Conservation (phyloP, 2,329 filamentous ascomycete species). For the Penicillium sp. region DNA sequence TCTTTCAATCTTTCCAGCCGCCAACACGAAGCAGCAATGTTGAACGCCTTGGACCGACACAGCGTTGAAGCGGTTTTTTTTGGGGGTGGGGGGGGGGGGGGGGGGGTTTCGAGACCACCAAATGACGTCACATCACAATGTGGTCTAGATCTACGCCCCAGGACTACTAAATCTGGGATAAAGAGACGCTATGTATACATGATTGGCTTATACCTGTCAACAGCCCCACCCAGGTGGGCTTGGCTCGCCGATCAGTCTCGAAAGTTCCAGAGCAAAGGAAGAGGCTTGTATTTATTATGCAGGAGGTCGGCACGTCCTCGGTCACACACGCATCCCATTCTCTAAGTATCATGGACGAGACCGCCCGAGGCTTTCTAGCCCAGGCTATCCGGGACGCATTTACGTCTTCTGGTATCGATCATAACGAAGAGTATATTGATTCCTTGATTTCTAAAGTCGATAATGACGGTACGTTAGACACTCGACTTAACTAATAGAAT, state of each 20-base stretch:
- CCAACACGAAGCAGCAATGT: no score
- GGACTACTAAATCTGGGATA: background rate
- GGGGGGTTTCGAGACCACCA: no score
- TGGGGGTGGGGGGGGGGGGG: no score
- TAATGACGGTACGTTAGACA: constrained; percentile 10
- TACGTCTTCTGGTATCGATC: constrained; percentile 4
- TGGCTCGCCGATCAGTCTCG: background rate
- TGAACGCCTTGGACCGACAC: no score
- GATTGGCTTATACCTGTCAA: background rate
- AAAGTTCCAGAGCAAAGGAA: constrained; percentile 5
- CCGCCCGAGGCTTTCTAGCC: constrained; percentile 5
- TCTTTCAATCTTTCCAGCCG: no score
- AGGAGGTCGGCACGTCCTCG: background rate
- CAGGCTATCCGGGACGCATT: constrained; percentile 14
- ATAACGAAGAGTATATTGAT: constrained; percentile 16
- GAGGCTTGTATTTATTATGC: background rate
- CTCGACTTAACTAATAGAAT: constrained; percentile 1
- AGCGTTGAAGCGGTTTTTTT: no score
- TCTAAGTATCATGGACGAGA: constrained; percentile 9
- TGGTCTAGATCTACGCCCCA: background rate
- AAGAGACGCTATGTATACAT: background rate
- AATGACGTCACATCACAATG: no score
- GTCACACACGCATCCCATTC: background rate
- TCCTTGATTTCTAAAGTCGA: constrained; percentile 15
- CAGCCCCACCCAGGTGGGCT: background rate